Base-by-base conservation (phyloP, 345 rosid genomes). In the Moringa oleifera region DNA sequence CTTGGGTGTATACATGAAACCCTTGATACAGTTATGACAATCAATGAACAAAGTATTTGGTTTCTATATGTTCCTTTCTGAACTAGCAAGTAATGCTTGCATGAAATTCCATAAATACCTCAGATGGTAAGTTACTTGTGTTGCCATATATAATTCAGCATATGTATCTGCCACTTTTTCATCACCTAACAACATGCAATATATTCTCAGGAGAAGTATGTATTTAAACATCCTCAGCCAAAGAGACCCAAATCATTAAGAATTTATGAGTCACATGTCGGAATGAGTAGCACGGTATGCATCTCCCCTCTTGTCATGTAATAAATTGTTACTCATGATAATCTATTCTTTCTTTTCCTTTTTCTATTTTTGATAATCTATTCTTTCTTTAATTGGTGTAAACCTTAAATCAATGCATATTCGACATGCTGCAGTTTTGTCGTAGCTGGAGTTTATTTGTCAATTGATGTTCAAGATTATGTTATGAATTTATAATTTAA, bases 201-300 rank as follows among this genome's bases (percentile, higher is more conserved):
- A 61, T 72, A 49, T 73, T 72, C 68, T 24, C 87, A 90, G 96
- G 94, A 86, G 51, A 88, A 82, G 79, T 82, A 93, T 59, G 76
- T 83, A 36, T 88, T 93, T 76, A 84, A 82, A 66, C 94, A 90
- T 76, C 83, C 90, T 67, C 94, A 83, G 57, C 98, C 98, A 64
- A 83, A 71, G 83, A 87, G 49, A 67, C 98, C 98, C 37, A 80
- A 82, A 63, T 87, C 97, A 47, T 87, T 93, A 49, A 84, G 98
- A 72, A 87, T 93, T 61, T 93, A 93, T 54, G 98, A 93, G 80
- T 73, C 97, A 45, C 98, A 93, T 78, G 91, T 93, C 25, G 98
- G 98, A 70, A 93, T 93, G 98, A 93, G 98, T 76, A 93, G 96
- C 81, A 81, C 79, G 79, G 98, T 92, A 49, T 59, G 85, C 55